Conservation (phyloP, 1,139 yeast species). For the Kurtzmaniella quercitrusa region DNA sequence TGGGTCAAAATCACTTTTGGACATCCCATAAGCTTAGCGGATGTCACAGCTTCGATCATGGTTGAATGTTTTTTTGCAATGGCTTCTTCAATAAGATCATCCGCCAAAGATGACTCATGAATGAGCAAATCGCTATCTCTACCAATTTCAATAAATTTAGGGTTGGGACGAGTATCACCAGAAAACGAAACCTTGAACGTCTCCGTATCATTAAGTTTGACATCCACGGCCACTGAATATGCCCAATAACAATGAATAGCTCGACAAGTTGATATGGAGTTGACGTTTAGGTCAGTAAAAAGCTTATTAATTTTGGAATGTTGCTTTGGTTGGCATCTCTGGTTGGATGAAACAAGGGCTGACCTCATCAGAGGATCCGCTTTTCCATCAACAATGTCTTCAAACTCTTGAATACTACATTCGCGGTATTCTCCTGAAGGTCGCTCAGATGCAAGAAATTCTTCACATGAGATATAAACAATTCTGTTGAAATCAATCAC, state of each 20-base stretch:
- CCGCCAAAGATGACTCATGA: conserved; percentile 92
- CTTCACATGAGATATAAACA: conserved; percentile 65
- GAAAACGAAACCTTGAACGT: conserved; percentile 77
- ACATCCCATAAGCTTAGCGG: conserved; percentile 71
- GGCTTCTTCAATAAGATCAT: conserved; percentile 78
- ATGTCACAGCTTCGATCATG: conserved; percentile 75
- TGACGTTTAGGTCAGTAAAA: conserved; percentile 24
- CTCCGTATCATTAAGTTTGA: conserved; percentile 21
- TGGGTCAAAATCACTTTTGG: conserved; percentile 76
- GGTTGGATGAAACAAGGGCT: conserved; percentile 2
- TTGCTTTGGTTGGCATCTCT: conserved; percentile 5
- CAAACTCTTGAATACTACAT: conserved; percentile 30
- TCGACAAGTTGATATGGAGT: conserved; percentile 52
- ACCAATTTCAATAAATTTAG: conserved; percentile 60
- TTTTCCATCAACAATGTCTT: conserved; percentile 23
- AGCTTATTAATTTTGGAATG: conserved; percentile 17
- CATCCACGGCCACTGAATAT: conserved; percentile 64
- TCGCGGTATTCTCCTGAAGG: conserved; percentile 26
- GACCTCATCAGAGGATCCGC: conserved; percentile 6
- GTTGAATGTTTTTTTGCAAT: conserved; percentile 84
- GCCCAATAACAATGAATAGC: conserved; percentile 88
- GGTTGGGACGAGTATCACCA: conserved; percentile 91
- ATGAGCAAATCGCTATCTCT: conserved; percentile 68
- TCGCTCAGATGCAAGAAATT: conserved; percentile 31
- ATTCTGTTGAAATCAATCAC: conserved; percentile 41